A percentile compares a stretch with the other conserved stretches of the same genome.
phyloP scores from a whole-genome alignment of 2,329 filamentous ascomycete species.

The Fusarium metavorans region DNA sequence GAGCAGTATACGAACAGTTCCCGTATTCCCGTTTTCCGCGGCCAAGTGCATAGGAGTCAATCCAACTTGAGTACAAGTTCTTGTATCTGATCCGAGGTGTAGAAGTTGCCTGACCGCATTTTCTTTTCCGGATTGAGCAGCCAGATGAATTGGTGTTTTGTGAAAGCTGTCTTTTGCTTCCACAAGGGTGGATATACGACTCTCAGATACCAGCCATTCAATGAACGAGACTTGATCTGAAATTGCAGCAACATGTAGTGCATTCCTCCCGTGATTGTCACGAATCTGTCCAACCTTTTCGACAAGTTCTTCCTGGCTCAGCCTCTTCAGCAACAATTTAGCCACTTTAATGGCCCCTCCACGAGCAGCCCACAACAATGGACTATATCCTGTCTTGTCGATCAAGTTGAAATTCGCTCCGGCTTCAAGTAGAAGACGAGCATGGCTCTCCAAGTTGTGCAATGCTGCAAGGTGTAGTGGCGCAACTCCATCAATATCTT shows the following conservation, averaged over 20 bases:
- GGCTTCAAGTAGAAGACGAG: neutral
- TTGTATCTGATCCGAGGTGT: neutral
- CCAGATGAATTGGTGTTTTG: neutral
- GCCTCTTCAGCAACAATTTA: neutral
- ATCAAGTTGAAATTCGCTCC: neutral
- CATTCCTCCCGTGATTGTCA: neutral
- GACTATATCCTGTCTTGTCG: neutral
- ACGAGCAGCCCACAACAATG: neutral
- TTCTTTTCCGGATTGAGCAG: neutral
- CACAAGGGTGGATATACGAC: neutral
- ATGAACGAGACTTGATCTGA: neutral
- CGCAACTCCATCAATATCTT: neutral
- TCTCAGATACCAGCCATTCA: neutral
- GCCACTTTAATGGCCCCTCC: neutral
- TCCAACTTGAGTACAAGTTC: fast-evolving
- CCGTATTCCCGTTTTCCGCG: neutral
- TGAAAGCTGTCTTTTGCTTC: fast-evolving
- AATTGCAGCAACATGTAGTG: neutral
- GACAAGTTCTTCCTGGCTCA: neutral
- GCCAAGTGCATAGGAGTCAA: neutral
- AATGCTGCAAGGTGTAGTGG: neutral
- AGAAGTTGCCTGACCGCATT: neutral
- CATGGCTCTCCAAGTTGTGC: neutral
- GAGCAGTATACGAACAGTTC: neutral
- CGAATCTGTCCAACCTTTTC: neutral